Percentiles rank a stretch among this genome's conserved stretches.
Conservation (phyloP, 345 rosid genomes). For the Aurinia saxatilis region DNA sequence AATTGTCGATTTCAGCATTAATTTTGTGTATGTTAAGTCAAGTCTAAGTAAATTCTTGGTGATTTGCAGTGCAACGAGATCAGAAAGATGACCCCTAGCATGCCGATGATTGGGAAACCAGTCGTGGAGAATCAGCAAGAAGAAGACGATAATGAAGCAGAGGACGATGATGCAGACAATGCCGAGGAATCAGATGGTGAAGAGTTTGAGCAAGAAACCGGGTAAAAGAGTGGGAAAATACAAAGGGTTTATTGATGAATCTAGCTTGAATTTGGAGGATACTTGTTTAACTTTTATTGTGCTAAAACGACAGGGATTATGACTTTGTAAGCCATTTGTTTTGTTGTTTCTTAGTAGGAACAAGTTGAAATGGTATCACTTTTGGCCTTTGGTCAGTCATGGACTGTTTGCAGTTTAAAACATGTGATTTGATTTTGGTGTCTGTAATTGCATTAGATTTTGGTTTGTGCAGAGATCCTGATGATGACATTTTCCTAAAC, state of each 20-base stretch:
- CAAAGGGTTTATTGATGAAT: neutral
- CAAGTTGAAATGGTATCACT: neutral
- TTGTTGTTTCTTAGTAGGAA: neutral
- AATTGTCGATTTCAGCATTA: neutral
- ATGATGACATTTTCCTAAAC: neutral
- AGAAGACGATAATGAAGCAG: conserved; percentile 71
- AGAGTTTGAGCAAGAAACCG: conserved; percentile 93
- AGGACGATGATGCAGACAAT: conserved; percentile 84
- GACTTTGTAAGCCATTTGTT: neutral
- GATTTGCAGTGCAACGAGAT: conserved; percentile 71
- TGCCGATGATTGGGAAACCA: conserved; percentile 65
- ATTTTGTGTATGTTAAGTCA: neutral
- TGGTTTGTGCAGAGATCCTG: neutral
- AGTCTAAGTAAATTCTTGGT: neutral
- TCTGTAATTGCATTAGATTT: neutral
- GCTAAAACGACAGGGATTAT: neutral
- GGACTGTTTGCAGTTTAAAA: neutral
- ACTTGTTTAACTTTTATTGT: neutral
- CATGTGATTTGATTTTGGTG: neutral
- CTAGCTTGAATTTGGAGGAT: neutral
- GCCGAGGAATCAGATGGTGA: conserved; percentile 93
- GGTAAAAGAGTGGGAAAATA: neutral
- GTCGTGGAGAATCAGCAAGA: conserved; percentile 62
- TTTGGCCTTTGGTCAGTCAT: neutral
- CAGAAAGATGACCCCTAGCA: conserved; percentile 52